A percentile compares a stretch with the other conserved stretches of the same genome.
phyloP scores from a whole-genome alignment of 2,329 filamentous ascomycete genomes.

The Rosellinia necatrix region DNA sequence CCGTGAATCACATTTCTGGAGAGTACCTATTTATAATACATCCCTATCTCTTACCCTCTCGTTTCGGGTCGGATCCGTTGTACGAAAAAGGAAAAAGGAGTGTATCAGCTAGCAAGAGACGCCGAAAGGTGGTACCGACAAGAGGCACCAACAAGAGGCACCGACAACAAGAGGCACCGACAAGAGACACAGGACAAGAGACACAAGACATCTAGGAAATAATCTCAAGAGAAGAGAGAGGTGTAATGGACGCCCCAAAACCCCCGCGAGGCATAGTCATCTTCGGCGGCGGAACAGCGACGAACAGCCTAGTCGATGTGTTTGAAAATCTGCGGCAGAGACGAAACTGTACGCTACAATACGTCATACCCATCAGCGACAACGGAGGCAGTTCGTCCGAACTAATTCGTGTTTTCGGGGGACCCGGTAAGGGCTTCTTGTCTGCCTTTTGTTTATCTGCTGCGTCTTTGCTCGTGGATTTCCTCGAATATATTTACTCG shows the following conservation, averaged over 20 bases:
- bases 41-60: too few species aligned
- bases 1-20: too few species aligned
- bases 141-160: too few species aligned
- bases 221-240: neutral
- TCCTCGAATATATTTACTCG: neutral
- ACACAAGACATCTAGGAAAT: too few species aligned
- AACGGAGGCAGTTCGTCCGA: slow-evolving; percentile 95
- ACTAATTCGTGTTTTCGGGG: slow-evolving; percentile 91
- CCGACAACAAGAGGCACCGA: neutral
- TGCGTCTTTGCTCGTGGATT: neutral
- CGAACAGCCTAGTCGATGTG: slow-evolving; percentile 90
- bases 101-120: too few species aligned
- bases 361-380: slow-evolving; percentile 93
- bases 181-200: neutral
- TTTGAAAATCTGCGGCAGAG: slow-evolving; percentile 71
- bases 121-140: too few species aligned
- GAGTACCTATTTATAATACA: too few species aligned
- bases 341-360: slow-evolving; percentile 72
- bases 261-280: slow-evolving; percentile 68
- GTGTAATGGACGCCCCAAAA: slow-evolving; percentile 36
- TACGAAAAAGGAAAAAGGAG: too few species aligned
- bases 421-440: slow-evolving; percentile 65
- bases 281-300: slow-evolving; percentile 92
- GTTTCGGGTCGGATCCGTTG: too few species aligned
- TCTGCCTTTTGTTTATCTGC: neutral